A percentile compares a stretch with the other conserved stretches of the same genome.
phyloP scores from a whole-genome alignment of 805 yeast species.

The Dipodascus albidus region DNA sequence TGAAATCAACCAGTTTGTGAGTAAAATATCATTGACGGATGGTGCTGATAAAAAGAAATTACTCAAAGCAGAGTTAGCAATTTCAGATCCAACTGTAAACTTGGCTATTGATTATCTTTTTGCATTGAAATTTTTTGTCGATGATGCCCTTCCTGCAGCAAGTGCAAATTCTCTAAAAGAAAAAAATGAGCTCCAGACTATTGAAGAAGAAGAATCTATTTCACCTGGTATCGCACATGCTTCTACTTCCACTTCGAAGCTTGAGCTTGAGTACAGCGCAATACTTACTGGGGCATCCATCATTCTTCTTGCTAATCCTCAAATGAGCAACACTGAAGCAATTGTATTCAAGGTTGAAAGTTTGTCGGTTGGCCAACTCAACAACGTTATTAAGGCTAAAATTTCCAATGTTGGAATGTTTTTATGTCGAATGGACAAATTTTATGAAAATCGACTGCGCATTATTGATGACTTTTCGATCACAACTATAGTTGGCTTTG shows the following conservation, averaged over 20 bases:
- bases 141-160: slow-evolving; percentile 30
- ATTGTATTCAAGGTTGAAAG: slow-evolving; percentile 83
- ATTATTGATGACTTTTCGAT: slow-evolving; percentile 84
- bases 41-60: slow-evolving; percentile 17
- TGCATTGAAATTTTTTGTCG: slow-evolving; percentile 57
- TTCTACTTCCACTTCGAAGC: neutral
- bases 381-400: slow-evolving; percentile 47
- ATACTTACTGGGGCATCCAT: slow-evolving; percentile 70
- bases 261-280: slow-evolving; percentile 28
- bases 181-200: slow-evolving; percentile 8
- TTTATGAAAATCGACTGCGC: slow-evolving; percentile 49
- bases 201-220: slow-evolving; percentile 9
- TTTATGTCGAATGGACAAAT: slow-evolving; percentile 59
- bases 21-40: slow-evolving; percentile 37
- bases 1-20: slow-evolving; percentile 60
- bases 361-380: slow-evolving; percentile 54
- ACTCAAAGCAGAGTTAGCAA: slow-evolving; percentile 34
- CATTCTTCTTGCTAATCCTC: slow-evolving; percentile 70
- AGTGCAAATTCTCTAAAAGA: slow-evolving; percentile 11
- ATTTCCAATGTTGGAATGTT: slow-evolving; percentile 73
- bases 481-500: slow-evolving; percentile 61
- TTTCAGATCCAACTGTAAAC: slow-evolving; percentile 72
- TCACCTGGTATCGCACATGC: slow-evolving; percentile 3
- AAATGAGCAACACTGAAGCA: slow-evolving; percentile 62
- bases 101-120: slow-evolving; percentile 79